A percentile compares a stretch with the other conserved stretches of the same genome.
phyloP scores from a whole-genome alignment of 2,329 filamentous ascomycete species.

The Cercospora citrullina region DNA sequence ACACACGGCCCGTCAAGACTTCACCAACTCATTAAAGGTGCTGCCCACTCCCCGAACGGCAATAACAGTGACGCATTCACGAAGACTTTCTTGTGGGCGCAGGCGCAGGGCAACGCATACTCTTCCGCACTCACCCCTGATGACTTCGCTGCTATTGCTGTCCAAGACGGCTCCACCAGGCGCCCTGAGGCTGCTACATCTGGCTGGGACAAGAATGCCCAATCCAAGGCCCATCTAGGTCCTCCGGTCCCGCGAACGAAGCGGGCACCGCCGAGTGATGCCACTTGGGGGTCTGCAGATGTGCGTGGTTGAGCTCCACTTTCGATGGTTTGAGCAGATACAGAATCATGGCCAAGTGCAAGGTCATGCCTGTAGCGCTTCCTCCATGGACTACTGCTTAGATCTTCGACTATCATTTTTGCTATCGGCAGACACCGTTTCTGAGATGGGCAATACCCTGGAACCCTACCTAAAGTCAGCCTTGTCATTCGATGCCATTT shows the following conservation, averaged over 20 bases:
- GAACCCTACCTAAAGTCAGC: neutral
- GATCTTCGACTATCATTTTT: neutral
- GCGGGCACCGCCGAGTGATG: neutral
- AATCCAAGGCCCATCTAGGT: neutral
- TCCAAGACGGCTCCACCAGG: neutral
- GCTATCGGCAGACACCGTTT: neutral
- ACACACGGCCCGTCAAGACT: neutral
- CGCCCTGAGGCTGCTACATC: neutral
- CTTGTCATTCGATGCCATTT: neutral
- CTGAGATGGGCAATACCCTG: neutral
- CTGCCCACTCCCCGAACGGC: neutral
- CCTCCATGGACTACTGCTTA: neutral
- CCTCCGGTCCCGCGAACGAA: neutral
- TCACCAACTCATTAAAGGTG: neutral
- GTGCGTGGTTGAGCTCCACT: neutral
- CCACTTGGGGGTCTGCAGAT: neutral
- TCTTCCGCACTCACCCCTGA: neutral
- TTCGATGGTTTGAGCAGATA: neutral
- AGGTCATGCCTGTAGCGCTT: neutral
- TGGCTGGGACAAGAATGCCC: neutral
- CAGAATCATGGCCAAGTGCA: neutral
- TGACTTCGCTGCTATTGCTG: neutral
- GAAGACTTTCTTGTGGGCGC: neutral
- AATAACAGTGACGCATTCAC: neutral
- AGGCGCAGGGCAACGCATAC: neutral